Evolutionary conservation across 2,329 filamentous ascomycete genomes (phyloP).

Genomic region (Botryotinia globosa): DNA sequence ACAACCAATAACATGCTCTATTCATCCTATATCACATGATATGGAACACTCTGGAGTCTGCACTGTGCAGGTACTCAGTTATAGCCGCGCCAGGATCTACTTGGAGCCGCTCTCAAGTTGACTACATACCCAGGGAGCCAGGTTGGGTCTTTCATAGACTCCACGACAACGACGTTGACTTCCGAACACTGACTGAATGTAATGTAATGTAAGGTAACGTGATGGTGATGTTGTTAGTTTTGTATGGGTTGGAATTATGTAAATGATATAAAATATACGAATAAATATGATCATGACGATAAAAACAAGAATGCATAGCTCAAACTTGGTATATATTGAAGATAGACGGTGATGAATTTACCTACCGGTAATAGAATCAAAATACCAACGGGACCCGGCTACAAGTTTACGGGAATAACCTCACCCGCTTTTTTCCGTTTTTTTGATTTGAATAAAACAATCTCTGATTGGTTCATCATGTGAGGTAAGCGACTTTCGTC

Average conservation of each 20-base stretch:
- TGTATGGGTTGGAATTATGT: neutral
- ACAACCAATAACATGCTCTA: neutral
- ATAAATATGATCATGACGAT: neutral
- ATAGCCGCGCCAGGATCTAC: neutral
- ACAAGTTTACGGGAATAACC: slow-evolving; percentile 14
- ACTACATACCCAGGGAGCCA: neutral
- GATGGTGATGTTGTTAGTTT: neutral
- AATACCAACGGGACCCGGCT: neutral
- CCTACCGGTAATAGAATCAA: neutral
- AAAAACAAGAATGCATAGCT: neutral
- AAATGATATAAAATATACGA: too few relatives aligned
- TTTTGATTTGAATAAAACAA: slow-evolving; percentile 18
- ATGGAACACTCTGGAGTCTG: neutral
- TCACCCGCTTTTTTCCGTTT: slow-evolving; percentile 20
- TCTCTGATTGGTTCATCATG: slow-evolving; percentile 8
- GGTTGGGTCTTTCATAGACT: too few relatives aligned
- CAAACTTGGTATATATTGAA: neutral
- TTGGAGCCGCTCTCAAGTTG: neutral
- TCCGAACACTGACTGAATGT: neutral
- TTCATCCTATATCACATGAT: neutral
- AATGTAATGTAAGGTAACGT: neutral
- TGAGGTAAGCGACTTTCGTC: slow-evolving; percentile 20
- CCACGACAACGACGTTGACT: neutral
- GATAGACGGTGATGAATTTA: neutral
- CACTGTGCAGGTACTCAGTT: neutral